These are phyloP conservation scores for Lactarius indigo DNA, from an alignment of 768 basidiomycete species.

Conservation along the genomic window DNA sequence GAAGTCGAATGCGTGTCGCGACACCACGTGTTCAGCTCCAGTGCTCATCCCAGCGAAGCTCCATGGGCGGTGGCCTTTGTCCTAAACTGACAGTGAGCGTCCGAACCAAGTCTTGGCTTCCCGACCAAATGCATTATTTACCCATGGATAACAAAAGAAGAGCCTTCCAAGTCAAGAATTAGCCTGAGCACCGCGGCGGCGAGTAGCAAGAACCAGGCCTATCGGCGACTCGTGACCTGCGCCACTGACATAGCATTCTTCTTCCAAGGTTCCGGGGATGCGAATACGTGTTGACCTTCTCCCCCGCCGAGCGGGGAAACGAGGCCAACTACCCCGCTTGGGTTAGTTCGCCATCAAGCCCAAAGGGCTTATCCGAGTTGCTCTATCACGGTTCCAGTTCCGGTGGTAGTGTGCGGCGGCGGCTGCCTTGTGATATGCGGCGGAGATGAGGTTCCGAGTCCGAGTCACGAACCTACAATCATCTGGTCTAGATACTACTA, in stretches of 20 bases:
- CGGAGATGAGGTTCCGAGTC: not conserved
- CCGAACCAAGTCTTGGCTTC: not conserved
- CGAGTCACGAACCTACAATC: not conserved
- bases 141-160: not conserved
- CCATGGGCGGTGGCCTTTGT: not conserved
- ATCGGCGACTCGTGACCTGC: not conserved
- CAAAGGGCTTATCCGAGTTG: too few relatives aligned
- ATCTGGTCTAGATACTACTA: not conserved
- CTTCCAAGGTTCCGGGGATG: not conserved
- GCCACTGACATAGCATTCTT: not conserved
- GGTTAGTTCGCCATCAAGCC: not conserved
- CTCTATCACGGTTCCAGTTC: not conserved
- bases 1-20: not conserved
- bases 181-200: not conserved
- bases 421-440: not conserved
- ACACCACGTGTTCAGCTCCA: not conserved
- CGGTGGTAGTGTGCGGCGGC: not conserved
- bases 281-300: not conserved
- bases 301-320: not conserved
- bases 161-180: not conserved
- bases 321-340: not conserved
- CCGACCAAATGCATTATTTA: not conserved
- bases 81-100: not conserved
- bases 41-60: not conserved
- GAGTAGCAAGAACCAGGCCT: not conserved